Evolutionary conservation across 2,329 filamentous ascomycete species (phyloP), one percentile per base, ranked within the genome.

Genomic region (Proliferodiscus dingleyae): DNA sequence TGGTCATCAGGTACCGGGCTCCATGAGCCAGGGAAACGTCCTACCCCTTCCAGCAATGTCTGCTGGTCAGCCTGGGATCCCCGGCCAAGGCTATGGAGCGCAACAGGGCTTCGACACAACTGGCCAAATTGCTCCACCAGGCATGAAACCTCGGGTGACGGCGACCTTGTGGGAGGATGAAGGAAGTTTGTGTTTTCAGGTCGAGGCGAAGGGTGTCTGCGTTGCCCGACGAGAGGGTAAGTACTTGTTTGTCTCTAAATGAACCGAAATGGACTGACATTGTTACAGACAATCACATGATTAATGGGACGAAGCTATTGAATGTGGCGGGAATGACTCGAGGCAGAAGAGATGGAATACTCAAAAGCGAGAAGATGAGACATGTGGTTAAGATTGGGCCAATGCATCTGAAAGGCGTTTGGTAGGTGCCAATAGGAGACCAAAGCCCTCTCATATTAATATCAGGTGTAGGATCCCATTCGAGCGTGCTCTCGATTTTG

Each of bases 301-400:
- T 98, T 67, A 98, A 97, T 61, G 93, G 93, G 15, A 98, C 93
- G 1, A 98, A 97, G 68, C 74, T 98, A 46, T 72, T 97, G 47
- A 98, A 98, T 56, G 93, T 98, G 43, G 93, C 93, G 41, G 91
- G 93, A 10, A 98, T 98, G 93, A 98, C 93, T 11, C 81, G 93
- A 65, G 93, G 93, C 45, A 84, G 93, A 55, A 81, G 93, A 61
- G 93, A 98, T 63, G 93, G 93, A 38, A 97, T 98, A 56, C 70
- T 98, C 47, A 98, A 98, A 72, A 96, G 91, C 65, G 93, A 97
- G 69, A 98, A 97, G 69, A 81, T 90, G 46, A 83, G 93, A 57
- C 90, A 96, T 67, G 93, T 97, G 10, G 93, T 97, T 50, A 98
- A 98, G 71, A 97, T 98, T 65, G 93, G 93, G 0, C 93, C 93